Percentiles rank a stretch among this genome's conserved stretches.
Conservation (phyloP, 2,329 filamentous ascomycete species). For the Grosmannia huntii region DNA sequence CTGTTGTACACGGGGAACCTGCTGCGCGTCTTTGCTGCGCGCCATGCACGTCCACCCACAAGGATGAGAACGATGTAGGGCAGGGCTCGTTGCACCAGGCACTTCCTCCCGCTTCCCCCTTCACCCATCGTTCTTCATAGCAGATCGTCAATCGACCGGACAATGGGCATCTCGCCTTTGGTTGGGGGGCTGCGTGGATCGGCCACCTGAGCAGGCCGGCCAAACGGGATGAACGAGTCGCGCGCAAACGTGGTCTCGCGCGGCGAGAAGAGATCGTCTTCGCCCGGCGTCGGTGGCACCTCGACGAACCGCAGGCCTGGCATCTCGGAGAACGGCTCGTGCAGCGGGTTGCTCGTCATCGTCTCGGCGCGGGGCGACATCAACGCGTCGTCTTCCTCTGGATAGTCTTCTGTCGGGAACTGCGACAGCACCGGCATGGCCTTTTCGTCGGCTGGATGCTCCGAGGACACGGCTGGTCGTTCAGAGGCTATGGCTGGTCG, state of each 20-base stretch:
- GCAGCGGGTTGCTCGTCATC: conserved; percentile 58
- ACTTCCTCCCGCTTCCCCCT: not conserved
- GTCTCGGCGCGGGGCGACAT: conserved; percentile 61
- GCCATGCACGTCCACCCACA: not conserved
- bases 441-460: not conserved
- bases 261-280: conserved; percentile 38
- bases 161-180: conserved; percentile 61
- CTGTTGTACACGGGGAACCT: not conserved
- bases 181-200: conserved; percentile 68
- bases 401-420: conserved; percentile 13
- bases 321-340: conserved; percentile 29
- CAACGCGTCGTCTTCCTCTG: conserved; percentile 27
- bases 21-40: not conserved
- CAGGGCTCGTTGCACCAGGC: not conserved
- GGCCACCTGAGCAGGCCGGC: conserved; percentile 34
- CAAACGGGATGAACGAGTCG: conserved; percentile 39
- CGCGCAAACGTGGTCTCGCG: conserved; percentile 38
- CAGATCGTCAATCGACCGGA: conserved; percentile 65
- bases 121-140: conserved; percentile 30
- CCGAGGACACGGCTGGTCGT: not conserved
- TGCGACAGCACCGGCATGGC: conserved; percentile 1
- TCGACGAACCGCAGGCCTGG: conserved; percentile 40
- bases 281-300: conserved; percentile 36
- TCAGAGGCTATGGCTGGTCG: no score
- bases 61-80: not conserved